phyloP scores from a whole-genome alignment of 1,284 basidiomycete species.

The Ceratobasidium papillatum region DNA sequence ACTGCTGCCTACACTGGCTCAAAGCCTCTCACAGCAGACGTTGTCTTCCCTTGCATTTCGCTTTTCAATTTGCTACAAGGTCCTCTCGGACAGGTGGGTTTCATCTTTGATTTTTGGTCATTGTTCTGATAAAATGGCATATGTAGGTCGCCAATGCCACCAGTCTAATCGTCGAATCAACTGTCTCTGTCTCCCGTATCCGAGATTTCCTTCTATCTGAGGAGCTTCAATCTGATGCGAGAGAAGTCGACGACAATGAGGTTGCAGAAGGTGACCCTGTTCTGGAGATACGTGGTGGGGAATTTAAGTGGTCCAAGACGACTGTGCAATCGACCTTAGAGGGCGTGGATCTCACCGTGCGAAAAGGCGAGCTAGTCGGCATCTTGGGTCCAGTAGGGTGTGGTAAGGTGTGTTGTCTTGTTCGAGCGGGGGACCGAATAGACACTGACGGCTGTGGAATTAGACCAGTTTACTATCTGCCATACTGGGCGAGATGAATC shows the following conservation, averaged over 20 bases:
- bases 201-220: constrained; percentile 78
- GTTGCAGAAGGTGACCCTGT: constrained; percentile 52
- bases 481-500: constrained; percentile 89
- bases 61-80: constrained; percentile 91
- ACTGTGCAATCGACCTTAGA: constrained; percentile 71
- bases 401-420: constrained; percentile 73
- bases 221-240: constrained; percentile 82
- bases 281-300: constrained; percentile 73
- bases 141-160: constrained; percentile 72
- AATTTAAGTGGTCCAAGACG: constrained; percentile 79
- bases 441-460: neutral
- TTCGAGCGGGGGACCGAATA: constrained; percentile 26
- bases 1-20: constrained; percentile 76
- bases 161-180: constrained; percentile 81
- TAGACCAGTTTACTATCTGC: constrained; percentile 77
- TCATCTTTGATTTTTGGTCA: neutral
- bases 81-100: constrained; percentile 84
- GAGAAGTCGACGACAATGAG: constrained; percentile 56
- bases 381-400: constrained; percentile 91
- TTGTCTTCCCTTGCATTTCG: constrained; percentile 94
- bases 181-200: constrained; percentile 85
- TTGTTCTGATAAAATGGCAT: constrained; percentile 49
- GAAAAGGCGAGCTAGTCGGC: constrained; percentile 86
- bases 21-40: constrained; percentile 83
- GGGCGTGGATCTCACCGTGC: constrained; percentile 76